phyloP scores from a whole-genome alignment of 139 green algal genomes.

The Chlamydomonas eustigma region DNA sequence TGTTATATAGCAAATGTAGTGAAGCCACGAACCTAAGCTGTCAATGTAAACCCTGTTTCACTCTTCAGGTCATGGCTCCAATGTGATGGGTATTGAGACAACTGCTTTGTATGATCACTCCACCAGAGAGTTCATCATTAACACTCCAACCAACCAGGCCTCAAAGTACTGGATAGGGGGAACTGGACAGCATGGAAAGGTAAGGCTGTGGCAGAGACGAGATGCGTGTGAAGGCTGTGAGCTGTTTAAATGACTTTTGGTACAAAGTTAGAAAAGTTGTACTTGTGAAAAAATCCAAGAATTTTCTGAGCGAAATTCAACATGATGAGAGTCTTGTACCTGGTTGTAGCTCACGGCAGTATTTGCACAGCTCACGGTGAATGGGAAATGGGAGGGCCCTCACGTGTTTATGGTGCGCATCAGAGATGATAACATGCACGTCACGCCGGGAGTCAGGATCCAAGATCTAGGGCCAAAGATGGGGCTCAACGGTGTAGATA shows the following conservation, averaged over 20 bases:
- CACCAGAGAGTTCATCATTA: slow-evolving; percentile 74
- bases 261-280: no score
- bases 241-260: no score
- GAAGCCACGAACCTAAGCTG: no score
- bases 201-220: not conserved
- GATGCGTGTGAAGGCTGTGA: no score
- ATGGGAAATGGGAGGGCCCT: slow-evolving; percentile 67
- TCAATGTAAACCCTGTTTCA: no score
- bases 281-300: no score
- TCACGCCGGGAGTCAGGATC: slow-evolving; percentile 44
- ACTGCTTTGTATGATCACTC: slow-evolving; percentile 63
- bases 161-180: slow-evolving; percentile 49
- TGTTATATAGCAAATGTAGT: no score
- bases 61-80: slow-evolving; percentile 73
- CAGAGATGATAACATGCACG: slow-evolving; percentile 58
- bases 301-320: no score
- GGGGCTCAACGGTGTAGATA: slow-evolving; percentile 12
- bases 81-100: slow-evolving; percentile 91
- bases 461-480: slow-evolving; percentile 86
- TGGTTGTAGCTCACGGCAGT: slow-evolving; percentile 22
- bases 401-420: slow-evolving; percentile 90
- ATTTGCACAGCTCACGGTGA: slow-evolving; percentile 27
- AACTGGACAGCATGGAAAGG: slow-evolving; percentile 56
- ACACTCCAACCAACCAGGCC: slow-evolving; percentile 76
- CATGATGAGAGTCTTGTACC: not conserved